Conservation (phyloP, 805 yeast species). For the Huiozyma naganishii region DNA sequence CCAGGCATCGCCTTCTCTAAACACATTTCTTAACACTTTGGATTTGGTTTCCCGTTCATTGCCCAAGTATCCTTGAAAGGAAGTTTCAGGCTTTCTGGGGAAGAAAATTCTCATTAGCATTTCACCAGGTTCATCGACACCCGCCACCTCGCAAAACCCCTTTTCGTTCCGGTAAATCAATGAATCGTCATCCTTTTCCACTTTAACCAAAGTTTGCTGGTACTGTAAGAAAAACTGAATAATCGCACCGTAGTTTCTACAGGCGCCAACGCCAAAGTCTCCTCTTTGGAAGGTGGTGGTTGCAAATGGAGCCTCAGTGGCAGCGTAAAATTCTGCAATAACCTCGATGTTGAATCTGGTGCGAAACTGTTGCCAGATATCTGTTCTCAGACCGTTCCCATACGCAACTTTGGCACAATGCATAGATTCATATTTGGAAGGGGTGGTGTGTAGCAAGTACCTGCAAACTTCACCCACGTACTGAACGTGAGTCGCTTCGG, state of each 20-base stretch:
- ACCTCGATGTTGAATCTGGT: slow-evolving; percentile 60
- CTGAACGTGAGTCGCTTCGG: slow-evolving; percentile 71
- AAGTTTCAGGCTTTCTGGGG: slow-evolving; percentile 51
- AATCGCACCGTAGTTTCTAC: slow-evolving; percentile 64
- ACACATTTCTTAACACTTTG: slow-evolving; percentile 64
- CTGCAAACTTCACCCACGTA: slow-evolving; percentile 95
- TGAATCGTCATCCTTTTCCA: slow-evolving; percentile 73
- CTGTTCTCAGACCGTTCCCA: slow-evolving; percentile 86
- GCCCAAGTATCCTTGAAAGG: slow-evolving; percentile 85
- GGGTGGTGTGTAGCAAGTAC: slow-evolving; percentile 57
- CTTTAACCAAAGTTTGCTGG: slow-evolving; percentile 52
- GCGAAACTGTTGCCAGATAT: slow-evolving; percentile 79
- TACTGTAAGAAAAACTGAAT: slow-evolving; percentile 41
- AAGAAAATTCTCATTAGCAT: slow-evolving; percentile 64
- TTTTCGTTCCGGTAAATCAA: slow-evolving; percentile 57
- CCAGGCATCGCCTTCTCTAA: slow-evolving; percentile 83
- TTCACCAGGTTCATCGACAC: slow-evolving; percentile 70
- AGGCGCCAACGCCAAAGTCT: slow-evolving; percentile 76
- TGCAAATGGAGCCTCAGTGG: slow-evolving; percentile 88
- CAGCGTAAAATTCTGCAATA: slow-evolving; percentile 86
- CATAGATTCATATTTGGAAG: slow-evolving; percentile 50
- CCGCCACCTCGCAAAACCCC: slow-evolving; percentile 51
- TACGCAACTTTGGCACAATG: slow-evolving; percentile 62
- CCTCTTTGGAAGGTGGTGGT: slow-evolving; percentile 72
- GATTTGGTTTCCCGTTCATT: slow-evolving; percentile 69